Conservation (phyloP, 2,329 filamentous ascomycete species). For the Claviceps africana region DNA sequence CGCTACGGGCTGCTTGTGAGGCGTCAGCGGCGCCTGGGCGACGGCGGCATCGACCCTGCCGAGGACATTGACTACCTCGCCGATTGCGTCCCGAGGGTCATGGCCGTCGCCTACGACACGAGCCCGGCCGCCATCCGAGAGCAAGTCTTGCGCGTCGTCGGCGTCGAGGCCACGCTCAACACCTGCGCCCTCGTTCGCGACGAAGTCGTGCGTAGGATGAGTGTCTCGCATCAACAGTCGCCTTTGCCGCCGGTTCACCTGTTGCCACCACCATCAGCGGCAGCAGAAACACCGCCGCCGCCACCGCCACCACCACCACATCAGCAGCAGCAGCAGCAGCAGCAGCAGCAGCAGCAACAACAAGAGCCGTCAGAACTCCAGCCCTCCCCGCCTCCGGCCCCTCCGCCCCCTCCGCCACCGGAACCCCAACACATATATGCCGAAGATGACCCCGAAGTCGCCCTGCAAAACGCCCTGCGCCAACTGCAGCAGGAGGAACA, state of each 20-base stretch:
- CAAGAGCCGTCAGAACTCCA: not conserved
- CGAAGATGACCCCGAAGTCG: conserved; percentile 42
- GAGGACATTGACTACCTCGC: conserved; percentile 46
- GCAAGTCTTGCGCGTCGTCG: conserved; percentile 38
- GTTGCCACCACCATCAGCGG: not conserved
- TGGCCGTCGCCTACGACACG: conserved; percentile 43
- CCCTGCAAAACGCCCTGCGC: conserved; percentile 44
- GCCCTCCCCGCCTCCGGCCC: conserved; percentile 8
- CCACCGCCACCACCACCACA: conserved; percentile 10
- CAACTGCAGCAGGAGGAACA: conserved; percentile 46
- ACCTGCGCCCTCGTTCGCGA: conserved; percentile 45
- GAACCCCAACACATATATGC: conserved; percentile 21
- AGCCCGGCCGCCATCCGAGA: conserved; percentile 47
- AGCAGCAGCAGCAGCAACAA: not conserved
- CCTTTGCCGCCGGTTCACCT: conserved; percentile 9
- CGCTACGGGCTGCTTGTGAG: conserved; percentile 44
- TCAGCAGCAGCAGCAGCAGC: not conserved
- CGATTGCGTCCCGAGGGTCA: conserved; percentile 45
- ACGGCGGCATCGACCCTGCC: conserved; percentile 31
- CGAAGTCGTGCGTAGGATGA: conserved; percentile 34
- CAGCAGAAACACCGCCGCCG: conserved; percentile 6
- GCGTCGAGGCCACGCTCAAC: conserved; percentile 38
- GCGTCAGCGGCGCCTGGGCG: conserved; percentile 39
- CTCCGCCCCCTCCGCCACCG: not conserved
- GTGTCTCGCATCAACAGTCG: conserved; percentile 11